Evolutionary conservation across 345 rosid genomes (phyloP).

Genomic region (Lepidium africanum): DNA sequence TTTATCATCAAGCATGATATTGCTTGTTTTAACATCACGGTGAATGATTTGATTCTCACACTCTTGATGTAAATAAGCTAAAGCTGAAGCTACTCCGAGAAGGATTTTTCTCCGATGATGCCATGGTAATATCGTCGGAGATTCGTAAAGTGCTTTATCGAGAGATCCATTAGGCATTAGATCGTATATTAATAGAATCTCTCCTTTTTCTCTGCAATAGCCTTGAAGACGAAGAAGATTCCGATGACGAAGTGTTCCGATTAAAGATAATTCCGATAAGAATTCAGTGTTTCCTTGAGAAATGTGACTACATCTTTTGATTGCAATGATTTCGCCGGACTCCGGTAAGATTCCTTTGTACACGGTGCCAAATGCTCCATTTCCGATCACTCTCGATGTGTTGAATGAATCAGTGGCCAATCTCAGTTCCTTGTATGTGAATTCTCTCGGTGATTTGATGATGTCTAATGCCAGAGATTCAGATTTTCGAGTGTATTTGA

Average conservation of each 20-base stretch:
- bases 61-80: constrained; percentile 93
- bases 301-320: constrained; percentile 83
- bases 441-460: constrained; percentile 85
- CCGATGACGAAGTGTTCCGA: constrained; percentile 84
- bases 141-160: constrained; percentile 85
- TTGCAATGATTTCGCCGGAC: constrained; percentile 72
- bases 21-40: constrained; percentile 85
- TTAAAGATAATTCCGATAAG: constrained; percentile 71
- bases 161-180: constrained; percentile 94
- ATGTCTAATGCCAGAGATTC: constrained; percentile 67
- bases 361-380: constrained; percentile 92
- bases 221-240: constrained; percentile 92
- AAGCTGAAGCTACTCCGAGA: constrained; percentile 83
- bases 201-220: constrained; percentile 91
- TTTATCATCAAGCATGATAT: constrained; percentile 82
- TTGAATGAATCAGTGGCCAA: constrained; percentile 75
- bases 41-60: constrained; percentile 97
- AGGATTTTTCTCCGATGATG: constrained; percentile 58
- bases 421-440: constrained; percentile 79
- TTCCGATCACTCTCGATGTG: constrained; percentile 62
- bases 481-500: constrained; percentile 41
- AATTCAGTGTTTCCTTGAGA: constrained; percentile 87
- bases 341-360: constrained; percentile 69
- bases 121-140: constrained; percentile 72
- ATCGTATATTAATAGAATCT: constrained; percentile 78